Conservation (phyloP, 352 stramenopile species). For the Pythium phragmitis region DNA sequence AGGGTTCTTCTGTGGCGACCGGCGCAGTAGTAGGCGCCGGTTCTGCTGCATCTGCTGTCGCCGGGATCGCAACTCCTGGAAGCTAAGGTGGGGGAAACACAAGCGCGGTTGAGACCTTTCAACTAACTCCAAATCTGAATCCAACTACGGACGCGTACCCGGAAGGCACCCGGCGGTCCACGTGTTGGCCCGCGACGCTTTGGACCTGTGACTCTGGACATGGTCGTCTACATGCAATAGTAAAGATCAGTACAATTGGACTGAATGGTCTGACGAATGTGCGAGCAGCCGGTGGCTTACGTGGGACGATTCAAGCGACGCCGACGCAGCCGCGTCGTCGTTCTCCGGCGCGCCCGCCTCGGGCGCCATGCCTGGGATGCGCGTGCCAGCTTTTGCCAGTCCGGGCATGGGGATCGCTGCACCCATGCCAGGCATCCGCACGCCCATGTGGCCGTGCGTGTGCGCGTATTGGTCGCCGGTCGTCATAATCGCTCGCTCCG, state of each 20-base stretch:
- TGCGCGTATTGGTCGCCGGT: constrained; percentile 83
- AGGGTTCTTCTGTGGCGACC: neutral
- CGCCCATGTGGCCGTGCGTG: constrained; percentile 61
- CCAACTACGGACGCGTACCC: constrained; percentile 41
- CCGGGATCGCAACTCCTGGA: constrained; percentile 1
- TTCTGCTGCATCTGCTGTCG: neutral
- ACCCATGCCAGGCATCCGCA: constrained; percentile 80
- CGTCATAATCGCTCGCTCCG: constrained; percentile 71
- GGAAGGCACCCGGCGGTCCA: constrained; percentile 62
- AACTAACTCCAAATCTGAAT: neutral
- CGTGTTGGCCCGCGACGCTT: constrained; percentile 73
- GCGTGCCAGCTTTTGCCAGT: constrained; percentile 61
- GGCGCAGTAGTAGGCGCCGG: neutral
- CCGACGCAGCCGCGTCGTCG: constrained; percentile 27
- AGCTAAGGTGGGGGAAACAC: constrained; percentile 2
- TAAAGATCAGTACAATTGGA: neutral
- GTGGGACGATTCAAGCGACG: constrained; percentile 56
- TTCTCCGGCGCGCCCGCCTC: constrained; percentile 20
- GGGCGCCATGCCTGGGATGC: constrained; percentile 63
- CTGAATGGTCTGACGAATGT: neutral
- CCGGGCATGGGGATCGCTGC: constrained; percentile 83
- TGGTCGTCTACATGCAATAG: constrained; percentile 45
- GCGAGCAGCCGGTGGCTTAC: constrained; percentile 32
- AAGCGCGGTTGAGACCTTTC: neutral
- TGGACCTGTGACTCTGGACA: constrained; percentile 70